phyloP scores from a whole-genome alignment of 2,329 filamentous ascomycete species.

The Phaeosphaeria sp. region DNA sequence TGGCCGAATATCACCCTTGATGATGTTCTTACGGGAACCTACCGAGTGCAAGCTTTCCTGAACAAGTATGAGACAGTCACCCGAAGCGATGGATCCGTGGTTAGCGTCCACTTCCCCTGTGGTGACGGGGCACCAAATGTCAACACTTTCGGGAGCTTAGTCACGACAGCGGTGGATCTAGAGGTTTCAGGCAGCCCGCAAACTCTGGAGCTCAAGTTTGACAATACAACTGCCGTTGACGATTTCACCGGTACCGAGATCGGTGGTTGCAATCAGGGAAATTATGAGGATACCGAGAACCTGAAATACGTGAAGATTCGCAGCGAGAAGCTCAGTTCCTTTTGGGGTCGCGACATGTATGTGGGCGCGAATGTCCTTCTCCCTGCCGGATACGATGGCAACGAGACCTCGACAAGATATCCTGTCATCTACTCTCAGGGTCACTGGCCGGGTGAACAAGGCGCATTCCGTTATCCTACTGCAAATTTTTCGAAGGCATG shows the following conservation, averaged over 20 bases:
- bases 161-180: slow-evolving; percentile 30
- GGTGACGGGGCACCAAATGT: slow-evolving; percentile 43
- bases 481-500: slow-evolving; percentile 32
- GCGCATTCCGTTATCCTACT: slow-evolving; percentile 29
- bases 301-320: slow-evolving; percentile 49
- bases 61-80: slow-evolving; percentile 44
- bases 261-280: slow-evolving; percentile 48
- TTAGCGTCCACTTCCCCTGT: slow-evolving; percentile 47
- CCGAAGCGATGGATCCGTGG: slow-evolving; percentile 45
- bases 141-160: slow-evolving; percentile 40
- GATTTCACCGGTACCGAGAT: slow-evolving; percentile 43
- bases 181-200: slow-evolving; percentile 36
- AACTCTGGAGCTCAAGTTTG: slow-evolving; percentile 39
- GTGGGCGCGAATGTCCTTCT: slow-evolving; percentile 48
- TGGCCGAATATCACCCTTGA: slow-evolving; percentile 42
- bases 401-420: slow-evolving; percentile 38
- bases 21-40: slow-evolving; percentile 39
- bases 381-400: slow-evolving; percentile 42
- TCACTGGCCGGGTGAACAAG: slow-evolving; percentile 38
- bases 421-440: slow-evolving; percentile 46
- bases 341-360: slow-evolving; percentile 46
- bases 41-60: slow-evolving; percentile 46
- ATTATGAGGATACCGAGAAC: slow-evolving; percentile 42
- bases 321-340: slow-evolving; percentile 44
- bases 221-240: slow-evolving; percentile 29